phyloP scores from a whole-genome alignment of 2,329 filamentous ascomycete genomes.

The Curvularia hawaiiensis region DNA sequence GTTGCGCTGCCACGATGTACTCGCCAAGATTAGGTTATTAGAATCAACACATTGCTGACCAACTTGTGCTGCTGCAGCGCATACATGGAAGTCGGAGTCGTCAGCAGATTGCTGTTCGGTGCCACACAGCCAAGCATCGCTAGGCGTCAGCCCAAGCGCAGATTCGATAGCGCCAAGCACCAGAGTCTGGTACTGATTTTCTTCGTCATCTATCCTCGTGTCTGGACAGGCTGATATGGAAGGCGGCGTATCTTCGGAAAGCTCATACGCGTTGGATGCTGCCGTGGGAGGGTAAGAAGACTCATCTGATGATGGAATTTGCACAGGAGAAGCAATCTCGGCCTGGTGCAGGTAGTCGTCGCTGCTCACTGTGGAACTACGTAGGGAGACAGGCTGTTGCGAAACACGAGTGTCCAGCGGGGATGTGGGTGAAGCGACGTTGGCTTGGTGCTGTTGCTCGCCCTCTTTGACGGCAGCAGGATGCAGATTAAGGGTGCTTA shows the following conservation, averaged over 20 bases:
- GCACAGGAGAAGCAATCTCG: not conserved
- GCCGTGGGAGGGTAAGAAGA: not conserved
- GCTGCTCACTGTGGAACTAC: not conserved
- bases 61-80: not conserved
- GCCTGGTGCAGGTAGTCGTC: not conserved
- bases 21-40: not conserved
- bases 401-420: not conserved
- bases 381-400: not conserved
- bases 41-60: slow-evolving; percentile 1
- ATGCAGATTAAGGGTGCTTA: not conserved
- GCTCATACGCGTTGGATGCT: not conserved
- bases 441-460: not conserved
- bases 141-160: not conserved
- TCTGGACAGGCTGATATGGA: not conserved
- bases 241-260: not conserved
- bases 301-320: not conserved
- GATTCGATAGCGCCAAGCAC: slow-evolving; percentile 1
- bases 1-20: slow-evolving; percentile 1
- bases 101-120: not conserved
- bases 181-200: not conserved
- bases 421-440: not conserved
- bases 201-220: not conserved
- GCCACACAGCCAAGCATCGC: slow-evolving; percentile 1
- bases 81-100: not conserved
- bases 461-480: not conserved